Evolutionary conservation across 352 stramenopile genomes (phyloP).

Genomic region (Pythium apleroticum): DNA sequence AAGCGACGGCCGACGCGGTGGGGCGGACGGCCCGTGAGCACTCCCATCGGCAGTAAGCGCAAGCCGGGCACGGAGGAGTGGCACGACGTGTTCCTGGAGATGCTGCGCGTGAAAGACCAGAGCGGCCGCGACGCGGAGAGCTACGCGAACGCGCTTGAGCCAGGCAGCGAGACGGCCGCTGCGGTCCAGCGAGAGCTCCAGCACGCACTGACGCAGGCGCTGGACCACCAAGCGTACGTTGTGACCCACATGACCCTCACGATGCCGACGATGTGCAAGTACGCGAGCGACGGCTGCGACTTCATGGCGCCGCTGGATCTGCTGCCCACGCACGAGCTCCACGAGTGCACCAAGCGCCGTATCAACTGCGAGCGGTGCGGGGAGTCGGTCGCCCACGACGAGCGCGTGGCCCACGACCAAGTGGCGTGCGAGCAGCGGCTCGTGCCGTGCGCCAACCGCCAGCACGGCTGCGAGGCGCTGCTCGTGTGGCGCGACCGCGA

Average conservation of each 20-base stretch:
- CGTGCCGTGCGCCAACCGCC: conserved; percentile 51
- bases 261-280: conserved; percentile 35
- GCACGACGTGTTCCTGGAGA: conserved; percentile 54
- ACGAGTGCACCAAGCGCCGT: conserved; percentile 51
- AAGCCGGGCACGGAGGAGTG: conserved; percentile 39
- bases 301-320: conserved; percentile 55
- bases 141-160: conserved; percentile 21
- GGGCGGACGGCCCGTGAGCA: conserved; percentile 14
- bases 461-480: conserved; percentile 48
- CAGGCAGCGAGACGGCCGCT: not conserved
- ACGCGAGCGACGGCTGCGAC: conserved; percentile 37
- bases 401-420: conserved; percentile 34
- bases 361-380: conserved; percentile 59
- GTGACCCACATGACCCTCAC: conserved; percentile 47
- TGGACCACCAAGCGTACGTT: conserved; percentile 57
- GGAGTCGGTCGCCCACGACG: conserved; percentile 36
- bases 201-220: conserved; percentile 35
- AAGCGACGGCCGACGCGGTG: conserved; percentile 16
- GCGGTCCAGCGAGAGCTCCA: conserved; percentile 44
- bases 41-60: not conserved
- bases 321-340: conserved; percentile 53
- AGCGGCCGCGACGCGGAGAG: conserved; percentile 35
- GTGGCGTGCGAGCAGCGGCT: conserved; percentile 35
- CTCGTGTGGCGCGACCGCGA: conserved; percentile 39
- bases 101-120: conserved; percentile 36